Conservation (phyloP, 164 flowering plant genomes). For the Malania oleifera region DNA sequence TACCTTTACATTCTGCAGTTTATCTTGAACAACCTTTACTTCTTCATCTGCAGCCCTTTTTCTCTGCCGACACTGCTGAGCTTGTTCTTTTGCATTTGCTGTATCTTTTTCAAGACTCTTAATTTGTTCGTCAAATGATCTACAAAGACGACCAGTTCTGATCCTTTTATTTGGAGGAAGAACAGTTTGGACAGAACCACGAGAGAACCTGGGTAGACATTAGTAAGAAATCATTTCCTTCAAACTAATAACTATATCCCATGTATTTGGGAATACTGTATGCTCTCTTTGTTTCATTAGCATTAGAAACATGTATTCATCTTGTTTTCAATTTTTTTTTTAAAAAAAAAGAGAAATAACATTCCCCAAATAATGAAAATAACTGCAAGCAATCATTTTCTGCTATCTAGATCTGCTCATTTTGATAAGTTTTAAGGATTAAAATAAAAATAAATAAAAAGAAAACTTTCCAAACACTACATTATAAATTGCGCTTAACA, state of each 20-base stretch:
- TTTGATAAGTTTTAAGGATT: too few relatives aligned
- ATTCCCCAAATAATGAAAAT: too few relatives aligned
- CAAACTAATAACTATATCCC: background rate
- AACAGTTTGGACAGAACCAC: constrained; percentile 79
- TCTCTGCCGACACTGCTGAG: constrained; percentile 22
- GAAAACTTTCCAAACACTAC: too few relatives aligned
- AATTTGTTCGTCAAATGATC: constrained; percentile 71
- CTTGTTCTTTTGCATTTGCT: constrained; percentile 27
- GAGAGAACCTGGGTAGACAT: constrained; percentile 61
- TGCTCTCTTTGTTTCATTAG: too few relatives aligned
- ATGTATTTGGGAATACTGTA: too few relatives aligned
- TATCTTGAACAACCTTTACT: constrained; percentile 26
- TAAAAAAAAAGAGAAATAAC: too few relatives aligned
- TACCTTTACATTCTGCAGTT: constrained; percentile 49
- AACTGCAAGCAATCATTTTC: too few relatives aligned
- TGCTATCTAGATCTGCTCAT: too few relatives aligned
- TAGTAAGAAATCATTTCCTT: background rate
- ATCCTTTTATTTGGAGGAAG: constrained; percentile 67
- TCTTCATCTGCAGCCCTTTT: constrained; percentile 52
- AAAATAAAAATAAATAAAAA: too few relatives aligned
- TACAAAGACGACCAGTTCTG: constrained; percentile 68
- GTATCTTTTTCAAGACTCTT: constrained; percentile 42
- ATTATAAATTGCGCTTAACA: too few relatives aligned
- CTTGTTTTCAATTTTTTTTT: too few relatives aligned
- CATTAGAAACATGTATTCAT: too few relatives aligned